Evolutionary conservation across 2,329 filamentous ascomycete species (phyloP).

Genomic region (Aspergillus puulaauensis): DNA sequence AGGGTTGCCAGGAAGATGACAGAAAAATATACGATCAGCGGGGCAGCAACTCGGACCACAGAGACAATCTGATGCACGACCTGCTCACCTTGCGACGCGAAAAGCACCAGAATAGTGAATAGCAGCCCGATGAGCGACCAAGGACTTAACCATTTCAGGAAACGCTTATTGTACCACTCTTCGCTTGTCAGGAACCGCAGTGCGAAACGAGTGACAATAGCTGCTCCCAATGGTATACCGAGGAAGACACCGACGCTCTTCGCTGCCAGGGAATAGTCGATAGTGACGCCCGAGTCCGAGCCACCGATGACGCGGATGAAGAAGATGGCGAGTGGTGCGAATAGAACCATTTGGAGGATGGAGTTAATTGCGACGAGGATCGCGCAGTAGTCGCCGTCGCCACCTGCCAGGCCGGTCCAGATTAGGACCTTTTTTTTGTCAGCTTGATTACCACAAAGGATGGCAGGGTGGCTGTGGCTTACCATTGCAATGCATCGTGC

Average conservation of each 20-base stretch:
- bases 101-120: conserved; percentile 83
- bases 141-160: conserved; percentile 69
- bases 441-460: neutral
- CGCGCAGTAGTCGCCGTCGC: conserved; percentile 79
- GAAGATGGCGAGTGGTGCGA: conserved; percentile 66
- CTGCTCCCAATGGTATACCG: conserved; percentile 77
- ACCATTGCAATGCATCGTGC: conserved; percentile 90
- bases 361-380: conserved; percentile 76
- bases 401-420: conserved; percentile 75
- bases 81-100: conserved; percentile 74
- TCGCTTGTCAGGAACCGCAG: conserved; percentile 57
- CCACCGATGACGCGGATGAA: conserved; percentile 70
- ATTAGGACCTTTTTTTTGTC: conserved; percentile 56
- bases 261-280: conserved; percentile 68
- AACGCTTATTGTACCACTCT: conserved; percentile 65
- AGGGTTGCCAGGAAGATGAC: conserved; percentile 72
- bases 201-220: conserved; percentile 69
- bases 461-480: conserved; percentile 19
- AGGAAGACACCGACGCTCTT: conserved; percentile 81
- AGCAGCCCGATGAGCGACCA: conserved; percentile 79
- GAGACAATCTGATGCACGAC: conserved; percentile 82
- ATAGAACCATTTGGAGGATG: conserved; percentile 71
- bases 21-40: conserved; percentile 77
- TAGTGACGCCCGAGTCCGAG: conserved; percentile 40
- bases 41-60: conserved; percentile 77